Conservation (phyloP, 768 basidiomycete genomes). For the Lepiota subincarnata region DNA sequence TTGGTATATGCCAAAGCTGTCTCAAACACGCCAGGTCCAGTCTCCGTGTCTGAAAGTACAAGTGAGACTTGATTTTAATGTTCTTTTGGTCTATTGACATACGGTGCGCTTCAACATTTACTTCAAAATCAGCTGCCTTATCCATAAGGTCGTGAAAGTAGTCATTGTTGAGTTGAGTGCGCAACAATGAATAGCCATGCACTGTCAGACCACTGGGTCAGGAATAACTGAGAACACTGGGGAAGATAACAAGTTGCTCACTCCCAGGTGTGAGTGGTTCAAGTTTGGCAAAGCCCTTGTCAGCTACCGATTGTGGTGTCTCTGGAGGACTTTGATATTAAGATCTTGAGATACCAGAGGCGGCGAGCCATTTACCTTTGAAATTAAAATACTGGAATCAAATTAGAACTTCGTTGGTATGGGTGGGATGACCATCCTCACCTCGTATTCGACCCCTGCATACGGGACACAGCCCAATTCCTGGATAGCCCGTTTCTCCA, state of each 20-base stretch:
- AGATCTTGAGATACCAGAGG: not conserved
- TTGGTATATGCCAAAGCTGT: constrained; percentile 84
- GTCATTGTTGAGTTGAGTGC: constrained; percentile 83
- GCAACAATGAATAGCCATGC: constrained; percentile 94
- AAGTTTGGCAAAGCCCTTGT: constrained; percentile 75
- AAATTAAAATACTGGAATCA: constrained; percentile 77
- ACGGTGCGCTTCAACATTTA: constrained; percentile 88
- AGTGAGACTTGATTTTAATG: not conserved
- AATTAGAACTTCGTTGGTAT: not conserved
- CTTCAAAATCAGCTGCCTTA: constrained; percentile 61
- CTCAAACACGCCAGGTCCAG: constrained; percentile 84
- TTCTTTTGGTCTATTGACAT: constrained; percentile 17
- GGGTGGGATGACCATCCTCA: constrained; percentile 25
- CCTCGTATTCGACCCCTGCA: constrained; percentile 95
- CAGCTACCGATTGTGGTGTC: constrained; percentile 67
- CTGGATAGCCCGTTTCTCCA: constrained; percentile 23
- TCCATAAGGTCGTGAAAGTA: constrained; percentile 93
- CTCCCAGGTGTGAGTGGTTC: constrained; percentile 89
- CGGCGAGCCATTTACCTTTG: constrained; percentile 49
- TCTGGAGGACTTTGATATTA: constrained; percentile 42
- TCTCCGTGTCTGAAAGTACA: constrained; percentile 71
- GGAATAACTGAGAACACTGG: not conserved
- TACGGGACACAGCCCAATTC: constrained; percentile 54
- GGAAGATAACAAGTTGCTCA: constrained; percentile 34
- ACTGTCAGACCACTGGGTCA: constrained; percentile 41